Evolutionary conservation across 2,329 filamentous ascomycete species (phyloP).

Genomic region (Claviceps digitariae): DNA sequence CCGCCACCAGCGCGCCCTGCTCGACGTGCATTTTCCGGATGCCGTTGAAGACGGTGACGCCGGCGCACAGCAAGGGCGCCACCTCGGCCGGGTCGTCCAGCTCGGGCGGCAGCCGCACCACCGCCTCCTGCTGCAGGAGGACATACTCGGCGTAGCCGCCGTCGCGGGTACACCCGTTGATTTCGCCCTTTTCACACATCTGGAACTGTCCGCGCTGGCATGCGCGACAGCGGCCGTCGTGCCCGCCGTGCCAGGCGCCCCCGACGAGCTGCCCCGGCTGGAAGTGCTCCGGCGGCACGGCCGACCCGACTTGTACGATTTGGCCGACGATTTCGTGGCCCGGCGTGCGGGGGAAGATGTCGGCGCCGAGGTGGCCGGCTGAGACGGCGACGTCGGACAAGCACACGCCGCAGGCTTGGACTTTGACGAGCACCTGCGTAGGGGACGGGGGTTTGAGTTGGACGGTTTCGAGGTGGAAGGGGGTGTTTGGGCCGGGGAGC

Average conservation of each 20-base stretch:
- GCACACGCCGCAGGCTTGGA: conserved; percentile 60
- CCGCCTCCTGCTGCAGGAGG: conserved; percentile 45
- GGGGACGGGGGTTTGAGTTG: conserved; percentile 40
- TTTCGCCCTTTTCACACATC: conserved; percentile 46
- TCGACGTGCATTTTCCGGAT: conserved; percentile 40
- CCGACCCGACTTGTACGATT: conserved; percentile 43
- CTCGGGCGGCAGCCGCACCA: conserved; percentile 35
- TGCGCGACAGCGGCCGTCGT: conserved; percentile 45
- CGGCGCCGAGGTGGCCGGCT: conserved; percentile 33
- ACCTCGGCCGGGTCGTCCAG: conserved; percentile 32
- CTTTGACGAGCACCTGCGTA: conserved; percentile 54
- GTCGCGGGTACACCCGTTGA: conserved; percentile 53
- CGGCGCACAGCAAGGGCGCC: conserved; percentile 50
- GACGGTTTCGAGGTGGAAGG: conserved; percentile 44
- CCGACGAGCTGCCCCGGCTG: conserved; percentile 52
- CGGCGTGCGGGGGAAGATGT: conserved; percentile 45
- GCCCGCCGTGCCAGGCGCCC: conserved; percentile 32
- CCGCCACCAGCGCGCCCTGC: conserved; percentile 38
- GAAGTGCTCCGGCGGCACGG: conserved; percentile 34
- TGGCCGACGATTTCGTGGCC: conserved; percentile 60
- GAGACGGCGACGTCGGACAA: conserved; percentile 43
- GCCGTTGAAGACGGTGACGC: conserved; percentile 49
- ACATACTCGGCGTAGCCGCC: conserved; percentile 59
- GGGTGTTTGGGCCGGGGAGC: conserved; percentile 36
- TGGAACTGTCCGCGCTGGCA: conserved; percentile 54